Conservation (phyloP, 148 eudicot species). For the Chenopodium album region DNA sequence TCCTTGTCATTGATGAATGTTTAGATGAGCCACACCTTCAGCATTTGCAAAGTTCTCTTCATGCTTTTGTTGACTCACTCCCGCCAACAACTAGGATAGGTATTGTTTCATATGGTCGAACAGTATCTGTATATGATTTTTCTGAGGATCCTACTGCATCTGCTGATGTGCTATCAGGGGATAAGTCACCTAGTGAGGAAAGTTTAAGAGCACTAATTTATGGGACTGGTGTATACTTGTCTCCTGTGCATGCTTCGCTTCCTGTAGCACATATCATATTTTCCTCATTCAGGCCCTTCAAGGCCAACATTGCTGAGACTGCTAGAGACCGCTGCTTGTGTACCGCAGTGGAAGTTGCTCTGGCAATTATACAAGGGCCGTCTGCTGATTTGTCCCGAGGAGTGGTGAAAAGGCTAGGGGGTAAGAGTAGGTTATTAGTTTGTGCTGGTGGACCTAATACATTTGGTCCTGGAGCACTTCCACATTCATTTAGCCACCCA, state of each 20-base stretch:
- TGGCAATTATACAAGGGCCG: conserved; percentile 84
- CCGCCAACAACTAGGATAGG: conserved; percentile 84
- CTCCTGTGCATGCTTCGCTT: conserved; percentile 86
- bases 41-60: conserved; percentile 90
- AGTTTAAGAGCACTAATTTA: conserved; percentile 71
- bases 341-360: conserved; percentile 85
- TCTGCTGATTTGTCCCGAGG: conserved; percentile 82
- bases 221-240: conserved; percentile 83
- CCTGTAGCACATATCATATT: conserved; percentile 80
- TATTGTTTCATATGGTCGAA: conserved; percentile 76
- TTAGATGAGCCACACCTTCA: conserved; percentile 85
- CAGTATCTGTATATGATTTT: conserved; percentile 84
- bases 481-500: conserved; percentile 75
- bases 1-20: conserved; percentile 84
- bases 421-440: conserved; percentile 75
- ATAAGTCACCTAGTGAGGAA: conserved; percentile 69
- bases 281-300: conserved; percentile 77
- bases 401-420: conserved; percentile 74
- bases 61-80: conserved; percentile 89
- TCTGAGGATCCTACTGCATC: conserved; percentile 90
- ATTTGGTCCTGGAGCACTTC: conserved; percentile 90
- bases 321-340: conserved; percentile 93
- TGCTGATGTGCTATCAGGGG: conserved; percentile 88
- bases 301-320: conserved; percentile 57
- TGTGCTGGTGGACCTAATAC: conserved; percentile 95